phyloP scores from a whole-genome alignment of 306 rosid genomes.

The Glycine latifolia region DNA sequence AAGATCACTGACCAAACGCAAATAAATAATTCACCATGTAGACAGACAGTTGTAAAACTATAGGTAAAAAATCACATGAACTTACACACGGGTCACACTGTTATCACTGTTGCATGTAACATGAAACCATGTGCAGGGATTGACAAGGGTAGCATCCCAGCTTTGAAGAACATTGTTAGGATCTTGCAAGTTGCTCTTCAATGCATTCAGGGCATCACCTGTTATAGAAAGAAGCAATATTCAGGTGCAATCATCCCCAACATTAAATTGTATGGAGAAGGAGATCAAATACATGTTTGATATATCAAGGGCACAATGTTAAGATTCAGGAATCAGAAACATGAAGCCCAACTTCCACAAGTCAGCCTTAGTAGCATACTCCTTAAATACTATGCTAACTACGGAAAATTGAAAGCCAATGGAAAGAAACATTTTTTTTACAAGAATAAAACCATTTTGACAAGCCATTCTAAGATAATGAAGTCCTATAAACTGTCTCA shows the following conservation, averaged over 20 bases:
- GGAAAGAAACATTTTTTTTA: neutral
- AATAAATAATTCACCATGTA: slow-evolving; percentile 22
- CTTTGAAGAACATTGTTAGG: slow-evolving; percentile 90
- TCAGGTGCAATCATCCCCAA: slow-evolving; percentile 37
- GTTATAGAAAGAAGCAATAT: slow-evolving; percentile 49
- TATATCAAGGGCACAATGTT: slow-evolving; percentile 12
- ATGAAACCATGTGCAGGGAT: slow-evolving; percentile 98
- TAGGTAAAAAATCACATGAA: slow-evolving; percentile 33
- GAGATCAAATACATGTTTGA: neutral
- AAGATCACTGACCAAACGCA: slow-evolving; percentile 74
- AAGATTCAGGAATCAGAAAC: slow-evolving; percentile 33
- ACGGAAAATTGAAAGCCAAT: slow-evolving; percentile 13
- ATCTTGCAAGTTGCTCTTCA: slow-evolving; percentile 77
- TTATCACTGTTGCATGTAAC: slow-evolving; percentile 85
- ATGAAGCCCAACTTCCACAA: slow-evolving; percentile 27
- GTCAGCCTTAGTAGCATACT: slow-evolving; percentile 10
- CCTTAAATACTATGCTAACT: slow-evolving; percentile 31
- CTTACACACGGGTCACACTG: slow-evolving; percentile 98
- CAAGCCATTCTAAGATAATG: neutral
- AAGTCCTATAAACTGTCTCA: slow-evolving; percentile 13
- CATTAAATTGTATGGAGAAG: slow-evolving; percentile 14
- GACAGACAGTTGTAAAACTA: slow-evolving; percentile 21
- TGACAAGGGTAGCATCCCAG: slow-evolving; percentile 93
- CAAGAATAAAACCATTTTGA: slow-evolving; percentile 32
- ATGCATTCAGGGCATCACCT: slow-evolving; percentile 93